Evolutionary conservation across 805 yeast species (phyloP).

Genomic region (Candida yuanshanica): DNA sequence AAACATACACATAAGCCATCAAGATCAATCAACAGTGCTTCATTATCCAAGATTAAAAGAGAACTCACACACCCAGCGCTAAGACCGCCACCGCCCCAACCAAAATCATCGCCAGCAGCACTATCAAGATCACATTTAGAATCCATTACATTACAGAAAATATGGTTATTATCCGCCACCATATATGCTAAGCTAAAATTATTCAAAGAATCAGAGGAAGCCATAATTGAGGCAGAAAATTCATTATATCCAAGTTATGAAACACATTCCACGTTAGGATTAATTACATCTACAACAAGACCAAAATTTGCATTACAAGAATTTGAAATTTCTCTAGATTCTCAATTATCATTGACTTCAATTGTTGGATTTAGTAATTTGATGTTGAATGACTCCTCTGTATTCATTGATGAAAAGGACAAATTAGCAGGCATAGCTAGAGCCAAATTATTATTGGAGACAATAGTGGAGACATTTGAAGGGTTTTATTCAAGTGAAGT

Average conservation of each 20-base stretch:
- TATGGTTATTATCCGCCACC: conserved; percentile 74
- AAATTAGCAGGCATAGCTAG: conserved; percentile 49
- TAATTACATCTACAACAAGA: conserved; percentile 30
- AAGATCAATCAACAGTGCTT: conserved; percentile 12
- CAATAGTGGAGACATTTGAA: conserved; percentile 29
- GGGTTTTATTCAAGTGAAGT: conserved; percentile 50
- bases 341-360: conserved; percentile 8
- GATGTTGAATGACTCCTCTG: conserved; percentile 8
- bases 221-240: conserved; percentile 66
- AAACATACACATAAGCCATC: conserved; percentile 10
- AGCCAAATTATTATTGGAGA: conserved; percentile 33
- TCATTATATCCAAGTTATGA: conserved; percentile 39
- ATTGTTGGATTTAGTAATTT: conserved; percentile 18
- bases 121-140: conserved; percentile 19
- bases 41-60: conserved; percentile 17
- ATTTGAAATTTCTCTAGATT: conserved; percentile 43
- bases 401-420: conserved; percentile 53
- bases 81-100: too few relatives aligned
- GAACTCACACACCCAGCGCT: too few relatives aligned
- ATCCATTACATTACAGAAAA: conserved; percentile 41
- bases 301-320: conserved; percentile 49
- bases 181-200: conserved; percentile 54
- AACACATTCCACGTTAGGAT: conserved; percentile 41
- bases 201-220: conserved; percentile 57
- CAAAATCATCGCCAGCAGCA: background rate